These are phyloP conservation scores for Ceratocystis lukuohia DNA, from an alignment of 2,329 filamentous ascomycete species.

Conservation along the genomic window DNA sequence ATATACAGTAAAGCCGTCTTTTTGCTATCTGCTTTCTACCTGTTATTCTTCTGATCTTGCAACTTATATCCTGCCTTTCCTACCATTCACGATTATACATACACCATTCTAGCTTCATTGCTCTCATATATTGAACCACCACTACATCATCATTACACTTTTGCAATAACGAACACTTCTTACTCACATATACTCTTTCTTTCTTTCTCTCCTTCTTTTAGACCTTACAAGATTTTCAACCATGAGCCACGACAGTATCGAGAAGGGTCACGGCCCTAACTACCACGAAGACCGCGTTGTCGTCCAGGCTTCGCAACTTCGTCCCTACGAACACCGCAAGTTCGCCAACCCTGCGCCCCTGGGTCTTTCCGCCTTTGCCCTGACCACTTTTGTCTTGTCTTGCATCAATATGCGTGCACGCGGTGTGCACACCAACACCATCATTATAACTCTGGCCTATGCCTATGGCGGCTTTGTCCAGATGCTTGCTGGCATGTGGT, in stretches of 20 bases:
- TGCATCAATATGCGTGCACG: constrained; percentile 57
- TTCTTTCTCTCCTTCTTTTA: constrained; percentile 9
- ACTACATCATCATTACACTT: neutral
- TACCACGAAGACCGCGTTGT: constrained; percentile 19
- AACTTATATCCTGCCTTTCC: neutral
- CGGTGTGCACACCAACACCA: constrained; percentile 45
- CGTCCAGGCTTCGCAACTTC: constrained; percentile 55
- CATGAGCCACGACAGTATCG: constrained; percentile 18
- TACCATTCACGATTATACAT: neutral
- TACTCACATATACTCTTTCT: constrained; percentile 9
- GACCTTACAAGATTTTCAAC: constrained; percentile 19
- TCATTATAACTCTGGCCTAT: constrained; percentile 56
- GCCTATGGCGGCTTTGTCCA: constrained; percentile 70
- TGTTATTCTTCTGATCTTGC: constrained; percentile 1
- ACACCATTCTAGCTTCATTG: constrained; percentile 5
- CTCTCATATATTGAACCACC: neutral
- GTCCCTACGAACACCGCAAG: constrained; percentile 51
- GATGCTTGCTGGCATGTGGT: constrained; percentile 78
- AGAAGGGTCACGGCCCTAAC: constrained; percentile 18
- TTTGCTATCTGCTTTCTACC: neutral
- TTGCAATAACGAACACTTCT: constrained; percentile 4
- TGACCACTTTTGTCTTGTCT: constrained; percentile 71
- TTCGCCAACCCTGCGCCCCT: constrained; percentile 69
- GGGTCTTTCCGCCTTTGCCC: constrained; percentile 63
- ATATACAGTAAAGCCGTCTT: neutral